Evolutionary conservation across 345 rosid genomes (phyloP).

Genomic region (Brassica cretica): DNA sequence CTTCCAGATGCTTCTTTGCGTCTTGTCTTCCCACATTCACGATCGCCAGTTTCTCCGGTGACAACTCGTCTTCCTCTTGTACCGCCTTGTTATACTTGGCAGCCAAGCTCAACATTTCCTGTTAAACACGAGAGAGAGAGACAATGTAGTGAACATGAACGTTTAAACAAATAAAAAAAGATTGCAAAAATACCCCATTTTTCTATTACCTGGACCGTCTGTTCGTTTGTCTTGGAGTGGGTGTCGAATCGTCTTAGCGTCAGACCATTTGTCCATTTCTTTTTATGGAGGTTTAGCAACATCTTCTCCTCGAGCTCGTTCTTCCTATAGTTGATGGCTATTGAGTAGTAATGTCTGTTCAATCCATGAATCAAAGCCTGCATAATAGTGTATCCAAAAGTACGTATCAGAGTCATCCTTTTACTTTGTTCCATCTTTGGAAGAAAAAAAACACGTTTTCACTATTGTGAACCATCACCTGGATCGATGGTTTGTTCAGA

Average conservation of each 20-base stretch:
- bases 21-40: constrained; percentile 98
- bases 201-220: constrained; percentile 76
- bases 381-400: constrained; percentile 14
- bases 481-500: constrained; percentile 97
- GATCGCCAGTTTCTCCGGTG: constrained; percentile 91
- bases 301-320: constrained; percentile 98
- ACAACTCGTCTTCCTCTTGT: constrained; percentile 95
- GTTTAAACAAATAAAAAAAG: neutral
- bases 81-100: constrained; percentile 91
- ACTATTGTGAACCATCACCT: constrained; percentile 46
- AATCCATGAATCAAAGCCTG: constrained; percentile 99
- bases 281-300: constrained; percentile 96
- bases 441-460: neutral
- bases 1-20: constrained; percentile 97
- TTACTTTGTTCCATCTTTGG: neutral
- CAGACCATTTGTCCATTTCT: constrained; percentile 99
- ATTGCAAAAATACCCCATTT: neutral
- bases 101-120: constrained; percentile 91
- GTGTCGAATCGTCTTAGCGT: constrained; percentile 81
- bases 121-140: constrained; percentile 34
- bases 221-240: constrained; percentile 91
- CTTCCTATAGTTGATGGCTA: constrained; percentile 96
- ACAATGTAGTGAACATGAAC: constrained; percentile 5
- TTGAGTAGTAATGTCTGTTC: constrained; percentile 97
- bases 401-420: constrained; percentile 10